Evolutionary conservation across 129 eudicot genomes (phyloP).

Genomic region (Glebionis coronaria): DNA sequence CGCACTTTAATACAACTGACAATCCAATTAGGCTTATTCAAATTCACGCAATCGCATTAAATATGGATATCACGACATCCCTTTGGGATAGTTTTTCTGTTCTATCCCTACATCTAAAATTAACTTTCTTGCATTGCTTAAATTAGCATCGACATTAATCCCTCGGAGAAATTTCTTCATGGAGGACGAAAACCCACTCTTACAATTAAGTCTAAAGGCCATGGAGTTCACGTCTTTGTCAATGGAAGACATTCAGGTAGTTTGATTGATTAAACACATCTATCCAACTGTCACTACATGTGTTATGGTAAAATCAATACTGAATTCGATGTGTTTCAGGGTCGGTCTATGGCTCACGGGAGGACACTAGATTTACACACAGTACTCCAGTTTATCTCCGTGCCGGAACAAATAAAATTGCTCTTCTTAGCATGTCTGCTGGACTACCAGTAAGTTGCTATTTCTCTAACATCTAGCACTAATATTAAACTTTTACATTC

Average conservation of each 20-base stretch:
- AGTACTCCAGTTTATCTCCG: conserved; percentile 49
- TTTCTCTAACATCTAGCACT: not conserved
- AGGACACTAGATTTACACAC: conserved; percentile 44
- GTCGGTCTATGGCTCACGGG: conserved; percentile 73
- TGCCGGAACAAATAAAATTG: conserved; percentile 61
- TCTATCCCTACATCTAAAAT: conserved; percentile 8
- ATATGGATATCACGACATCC: no score
- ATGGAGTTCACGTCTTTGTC: conserved; percentile 67
- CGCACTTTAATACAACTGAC: no score
- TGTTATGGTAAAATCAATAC: conserved; percentile 8
- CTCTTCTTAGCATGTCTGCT: conserved; percentile 75
- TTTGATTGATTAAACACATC: not conserved
- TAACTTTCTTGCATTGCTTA: conserved; percentile 8
- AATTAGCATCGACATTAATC: conserved; percentile 49
- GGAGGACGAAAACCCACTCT: conserved; percentile 67
- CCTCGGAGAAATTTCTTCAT: conserved; percentile 59
- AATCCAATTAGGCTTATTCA: no score
- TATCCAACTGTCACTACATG: not conserved
- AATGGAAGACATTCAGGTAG: conserved; percentile 72
- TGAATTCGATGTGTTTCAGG: conserved; percentile 37
- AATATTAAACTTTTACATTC: not conserved
- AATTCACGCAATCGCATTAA: no score
- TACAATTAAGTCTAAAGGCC: conserved; percentile 66
- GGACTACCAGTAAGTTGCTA: conserved; percentile 72
- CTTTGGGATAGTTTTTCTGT: not conserved